Evolutionary conservation across 1,284 basidiomycete genomes (phyloP), one percentile per base, ranked within the genome.

Genomic region (Ustilago crameri): DNA sequence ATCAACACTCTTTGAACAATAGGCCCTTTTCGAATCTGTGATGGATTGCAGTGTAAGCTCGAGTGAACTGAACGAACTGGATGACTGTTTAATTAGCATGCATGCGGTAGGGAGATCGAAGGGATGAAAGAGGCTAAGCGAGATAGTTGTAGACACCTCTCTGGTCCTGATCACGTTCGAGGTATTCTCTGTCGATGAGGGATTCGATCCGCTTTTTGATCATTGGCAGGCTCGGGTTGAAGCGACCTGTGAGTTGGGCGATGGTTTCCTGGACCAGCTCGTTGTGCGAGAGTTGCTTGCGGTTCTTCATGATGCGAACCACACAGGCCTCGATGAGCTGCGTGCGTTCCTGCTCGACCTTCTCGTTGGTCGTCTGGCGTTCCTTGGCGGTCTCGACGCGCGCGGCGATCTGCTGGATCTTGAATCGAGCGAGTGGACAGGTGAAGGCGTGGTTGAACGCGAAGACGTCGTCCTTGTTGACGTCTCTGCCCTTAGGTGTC

Each of bases 261-360:
- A 93, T 92, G 24, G 94, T 93, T 84, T 98, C 95, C 74, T 91
- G 91, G 56, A 98, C 87, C 17, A 99, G 87, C 62, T 95, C 93
- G 67, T 90, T 93, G 82, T 98, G 94, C 7, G 86, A 85, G 88
- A 98, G 90, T 56, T 88, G 88, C 84, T 98, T 98, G 64, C 95
- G 86, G 81, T 93, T 91, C 86, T 99, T 98, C 96, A 99, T 98
- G 37, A 98, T 90, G 38, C 96, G 90, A 23, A 98, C 96, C 65
- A 98, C 92, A 80, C 93, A 97, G 7, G 52, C 44, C 86, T 98
- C 95, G 42, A 90, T 92, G 82, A 95, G 91, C 82, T 93, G 91
- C 75, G 87, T 90, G 43, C 96, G 86, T 84, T 97, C 95, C 83
- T 98, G 95, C 47, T 96, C 95, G 22, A 99, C 90, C 66, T 91